A percentile compares a stretch with the other conserved stretches of the same genome.
These are phyloP conservation scores for Magnaporthiopsis rhizophila DNA, from an alignment of 2,329 filamentous ascomycete species.

Conservation along the genomic window DNA sequence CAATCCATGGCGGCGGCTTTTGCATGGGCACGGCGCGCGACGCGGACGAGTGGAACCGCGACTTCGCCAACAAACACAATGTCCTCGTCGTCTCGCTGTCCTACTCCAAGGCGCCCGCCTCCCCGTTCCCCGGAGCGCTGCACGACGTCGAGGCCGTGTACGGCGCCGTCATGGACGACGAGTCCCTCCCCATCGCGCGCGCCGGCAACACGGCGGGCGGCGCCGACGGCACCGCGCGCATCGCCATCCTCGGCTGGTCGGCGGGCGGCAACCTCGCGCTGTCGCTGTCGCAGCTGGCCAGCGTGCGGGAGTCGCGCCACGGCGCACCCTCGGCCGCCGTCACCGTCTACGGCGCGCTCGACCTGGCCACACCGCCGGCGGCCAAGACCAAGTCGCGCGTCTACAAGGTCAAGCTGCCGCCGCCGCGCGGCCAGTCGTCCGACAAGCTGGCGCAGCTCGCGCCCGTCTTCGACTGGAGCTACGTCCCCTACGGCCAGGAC, in stretches of 20 bases:
- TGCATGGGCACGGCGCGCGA: conserved; percentile 31
- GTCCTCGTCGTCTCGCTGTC: conserved; percentile 39
- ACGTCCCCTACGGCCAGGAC: conserved; percentile 26
- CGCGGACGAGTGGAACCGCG: conserved; percentile 38
- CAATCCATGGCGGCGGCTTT: conserved; percentile 46
- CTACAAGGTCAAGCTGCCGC: conserved; percentile 26
- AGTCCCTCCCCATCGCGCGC: conserved; percentile 36
- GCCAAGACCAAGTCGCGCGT: conserved; percentile 23
- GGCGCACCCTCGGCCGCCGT: conserved; percentile 25
- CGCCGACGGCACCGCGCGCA: conserved; percentile 23
- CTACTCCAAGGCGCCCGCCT: conserved; percentile 38
- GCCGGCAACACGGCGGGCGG: background rate
- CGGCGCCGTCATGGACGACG: conserved; percentile 32
- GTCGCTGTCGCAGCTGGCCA: conserved; percentile 29
- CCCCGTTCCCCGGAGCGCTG: conserved; percentile 34
- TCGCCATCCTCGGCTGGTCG: conserved; percentile 40
- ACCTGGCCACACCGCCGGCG: conserved; percentile 26
- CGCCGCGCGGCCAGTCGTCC: conserved; percentile 16
- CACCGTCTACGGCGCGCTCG: conserved; percentile 35
- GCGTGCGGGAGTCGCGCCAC: conserved; percentile 18
- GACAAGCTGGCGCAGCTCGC: conserved; percentile 22
- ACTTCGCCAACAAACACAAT: conserved; percentile 30
- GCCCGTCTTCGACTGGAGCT: conserved; percentile 32
- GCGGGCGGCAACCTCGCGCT: conserved; percentile 43
- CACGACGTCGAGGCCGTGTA: conserved; percentile 38